These are phyloP conservation scores for Leishmania tropica DNA, from an alignment of 208 protist species.

Conservation along the genomic window DNA sequence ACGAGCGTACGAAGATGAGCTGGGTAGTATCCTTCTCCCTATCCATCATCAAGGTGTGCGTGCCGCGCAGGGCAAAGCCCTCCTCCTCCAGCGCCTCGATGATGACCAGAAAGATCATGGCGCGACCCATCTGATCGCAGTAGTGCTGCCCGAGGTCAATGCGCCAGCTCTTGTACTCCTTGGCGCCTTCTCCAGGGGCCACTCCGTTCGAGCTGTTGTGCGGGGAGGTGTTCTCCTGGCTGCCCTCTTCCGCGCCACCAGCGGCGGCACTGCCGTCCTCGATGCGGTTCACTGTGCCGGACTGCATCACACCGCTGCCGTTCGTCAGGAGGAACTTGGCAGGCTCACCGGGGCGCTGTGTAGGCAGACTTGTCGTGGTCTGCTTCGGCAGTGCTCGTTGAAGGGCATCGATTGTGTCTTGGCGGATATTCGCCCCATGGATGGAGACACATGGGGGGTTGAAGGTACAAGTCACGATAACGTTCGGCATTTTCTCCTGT, in stretches of 20 bases:
- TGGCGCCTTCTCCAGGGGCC: slow-evolving; percentile 18
- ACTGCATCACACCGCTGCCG: slow-evolving; percentile 14
- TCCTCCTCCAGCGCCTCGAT: slow-evolving; percentile 78
- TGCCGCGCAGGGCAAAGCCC: slow-evolving; percentile 70
- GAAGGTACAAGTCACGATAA: slow-evolving; percentile 82
- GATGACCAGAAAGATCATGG: slow-evolving; percentile 65
- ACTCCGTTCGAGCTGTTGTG: background rate
- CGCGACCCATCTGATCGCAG: slow-evolving; percentile 71
- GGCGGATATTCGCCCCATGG: slow-evolving; percentile 68
- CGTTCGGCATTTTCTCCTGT: slow-evolving; percentile 67
- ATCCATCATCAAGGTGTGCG: slow-evolving; percentile 49
- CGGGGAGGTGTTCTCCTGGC: background rate
- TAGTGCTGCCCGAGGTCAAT: slow-evolving; percentile 84
- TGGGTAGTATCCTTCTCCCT: slow-evolving; percentile 72
- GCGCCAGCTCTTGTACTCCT: slow-evolving; percentile 58
- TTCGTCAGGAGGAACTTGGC: slow-evolving; percentile 53
- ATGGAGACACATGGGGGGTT: slow-evolving; percentile 78
- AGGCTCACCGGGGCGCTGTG: slow-evolving; percentile 39
- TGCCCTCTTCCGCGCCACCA: slow-evolving; percentile 1
- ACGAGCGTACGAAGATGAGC: slow-evolving; percentile 73
- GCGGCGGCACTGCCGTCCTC: slow-evolving; percentile 2
- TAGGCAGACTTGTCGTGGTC: slow-evolving; percentile 62
- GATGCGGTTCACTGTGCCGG: slow-evolving; percentile 6
- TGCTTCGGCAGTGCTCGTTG: slow-evolving; percentile 63
- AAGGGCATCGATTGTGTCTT: slow-evolving; percentile 79